Conservation (phyloP, 1,284 basidiomycete genomes). For the Apiotrichum siamense region DNA sequence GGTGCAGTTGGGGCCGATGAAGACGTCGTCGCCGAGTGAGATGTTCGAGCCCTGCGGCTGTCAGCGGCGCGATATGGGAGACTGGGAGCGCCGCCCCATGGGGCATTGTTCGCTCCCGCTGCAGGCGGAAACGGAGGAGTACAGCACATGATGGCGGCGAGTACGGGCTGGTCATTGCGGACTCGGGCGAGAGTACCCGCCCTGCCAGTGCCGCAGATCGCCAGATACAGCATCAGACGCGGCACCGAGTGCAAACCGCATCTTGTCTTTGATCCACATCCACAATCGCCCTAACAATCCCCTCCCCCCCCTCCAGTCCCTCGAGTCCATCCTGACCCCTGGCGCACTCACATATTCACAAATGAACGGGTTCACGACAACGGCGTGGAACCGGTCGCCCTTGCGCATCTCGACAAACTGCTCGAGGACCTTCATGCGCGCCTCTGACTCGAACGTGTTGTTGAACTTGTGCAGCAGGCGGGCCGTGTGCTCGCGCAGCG, state of each 20-base stretch:
- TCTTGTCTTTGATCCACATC: no score
- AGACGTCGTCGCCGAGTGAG: conserved; percentile 37
- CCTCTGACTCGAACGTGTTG: conserved; percentile 13
- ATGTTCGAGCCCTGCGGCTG: conserved; percentile 44
- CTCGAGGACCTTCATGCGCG: conserved; percentile 21
- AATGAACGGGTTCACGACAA: conserved; percentile 25
- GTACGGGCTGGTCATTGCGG: no score
- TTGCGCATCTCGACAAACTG: conserved; percentile 16
- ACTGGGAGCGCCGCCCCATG: background rate
- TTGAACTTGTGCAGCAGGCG: conserved; percentile 26
- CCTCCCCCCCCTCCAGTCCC: background rate
- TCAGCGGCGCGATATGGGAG: background rate
- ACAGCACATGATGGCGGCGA: no score
- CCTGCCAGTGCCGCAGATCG: no score
- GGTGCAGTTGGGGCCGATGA: conserved; percentile 38
- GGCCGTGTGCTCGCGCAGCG: conserved; percentile 17
- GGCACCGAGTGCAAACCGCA: no score
- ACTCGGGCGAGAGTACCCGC: no score
- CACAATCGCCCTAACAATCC: no score
- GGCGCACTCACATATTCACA: conserved; percentile 38
- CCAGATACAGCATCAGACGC: no score
- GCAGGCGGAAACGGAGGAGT: no score
- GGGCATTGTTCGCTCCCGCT: no score
- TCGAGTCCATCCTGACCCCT: background rate
- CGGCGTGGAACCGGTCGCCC: conserved; percentile 7